Conservation (phyloP, 805 yeast species). For the Cyberlindnera samutprakarnensis region DNA sequence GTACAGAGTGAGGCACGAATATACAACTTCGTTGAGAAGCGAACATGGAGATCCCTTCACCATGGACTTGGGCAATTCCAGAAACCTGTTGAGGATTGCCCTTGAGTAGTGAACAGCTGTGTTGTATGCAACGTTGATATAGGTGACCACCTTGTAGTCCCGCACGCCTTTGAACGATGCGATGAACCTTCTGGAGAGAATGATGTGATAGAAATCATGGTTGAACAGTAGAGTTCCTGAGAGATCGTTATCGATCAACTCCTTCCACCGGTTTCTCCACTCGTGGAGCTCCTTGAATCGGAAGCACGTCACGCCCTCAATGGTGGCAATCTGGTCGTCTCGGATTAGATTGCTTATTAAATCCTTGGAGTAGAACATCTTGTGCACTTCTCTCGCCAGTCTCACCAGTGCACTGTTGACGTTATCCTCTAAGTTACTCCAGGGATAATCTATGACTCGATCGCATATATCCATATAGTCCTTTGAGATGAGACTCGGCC, state of each 20-base stretch:
- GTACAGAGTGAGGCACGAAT: constrained; percentile 45
- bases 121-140: constrained; percentile 25
- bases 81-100: constrained; percentile 35
- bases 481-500: constrained; percentile 32
- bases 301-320: constrained; percentile 12
- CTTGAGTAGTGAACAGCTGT: constrained; percentile 40
- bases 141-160: constrained; percentile 19
- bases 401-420: constrained; percentile 45
- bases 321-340: constrained; percentile 12
- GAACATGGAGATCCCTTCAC: constrained; percentile 51
- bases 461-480: constrained; percentile 34
- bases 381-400: constrained; percentile 24
- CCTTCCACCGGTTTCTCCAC: constrained; percentile 41
- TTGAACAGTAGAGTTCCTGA: constrained; percentile 42
- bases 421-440: constrained; percentile 45
- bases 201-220: constrained; percentile 39
- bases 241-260: constrained; percentile 37
- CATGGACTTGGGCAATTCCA: constrained; percentile 35
- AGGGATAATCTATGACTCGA: constrained; percentile 39
- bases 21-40: constrained; percentile 44
- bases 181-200: constrained; percentile 31
- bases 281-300: constrained; percentile 20
- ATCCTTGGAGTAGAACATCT: constrained; percentile 19
- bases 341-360: constrained; percentile 16
- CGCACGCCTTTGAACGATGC: constrained; percentile 20